Evolutionary conservation across 441 rosid species (phyloP).

Genomic region (Populus hybrid): DNA sequence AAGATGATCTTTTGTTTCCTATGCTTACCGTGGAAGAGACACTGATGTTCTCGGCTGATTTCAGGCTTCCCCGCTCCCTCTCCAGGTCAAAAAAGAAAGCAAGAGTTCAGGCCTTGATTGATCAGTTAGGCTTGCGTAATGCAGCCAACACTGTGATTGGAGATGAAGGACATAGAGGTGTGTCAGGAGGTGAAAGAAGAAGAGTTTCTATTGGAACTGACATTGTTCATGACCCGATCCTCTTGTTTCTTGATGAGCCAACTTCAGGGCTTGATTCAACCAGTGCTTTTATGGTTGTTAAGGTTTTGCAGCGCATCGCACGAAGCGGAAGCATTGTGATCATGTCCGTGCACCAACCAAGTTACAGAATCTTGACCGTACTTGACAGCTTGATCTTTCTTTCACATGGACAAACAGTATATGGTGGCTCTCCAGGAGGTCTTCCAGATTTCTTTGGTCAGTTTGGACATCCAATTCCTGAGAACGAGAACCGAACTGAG

Average conservation of each 20-base stretch:
- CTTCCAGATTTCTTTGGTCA: constrained; percentile 52
- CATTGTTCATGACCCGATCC: constrained; percentile 72
- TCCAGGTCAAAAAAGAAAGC: constrained; percentile 56
- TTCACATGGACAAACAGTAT: constrained; percentile 58
- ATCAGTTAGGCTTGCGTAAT: constrained; percentile 53
- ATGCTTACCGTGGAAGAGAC: constrained; percentile 89
- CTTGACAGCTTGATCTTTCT: constrained; percentile 61
- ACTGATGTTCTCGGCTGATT: constrained; percentile 75
- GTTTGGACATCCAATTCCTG: constrained; percentile 65
- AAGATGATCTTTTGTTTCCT: constrained; percentile 82
- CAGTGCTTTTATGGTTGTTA: constrained; percentile 71
- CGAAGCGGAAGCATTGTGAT: constrained; percentile 74
- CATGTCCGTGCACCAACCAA: constrained; percentile 70
- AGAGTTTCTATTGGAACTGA: constrained; percentile 70
- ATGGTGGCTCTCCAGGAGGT: constrained; percentile 43
- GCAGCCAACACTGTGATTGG: constrained; percentile 79
- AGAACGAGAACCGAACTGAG: constrained; percentile 63
- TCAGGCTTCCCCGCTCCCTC: constrained; percentile 65
- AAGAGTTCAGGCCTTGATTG: constrained; percentile 68
- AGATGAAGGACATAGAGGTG: constrained; percentile 74
- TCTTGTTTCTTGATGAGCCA: constrained; percentile 69
- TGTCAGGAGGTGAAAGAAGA: constrained; percentile 74
- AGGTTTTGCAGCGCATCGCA: constrained; percentile 69
- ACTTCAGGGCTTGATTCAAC: constrained; percentile 82
- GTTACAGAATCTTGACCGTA: constrained; percentile 61